phyloP scores from a whole-genome alignment of 345 rosid genomes.

The Salix arbutifolia region DNA sequence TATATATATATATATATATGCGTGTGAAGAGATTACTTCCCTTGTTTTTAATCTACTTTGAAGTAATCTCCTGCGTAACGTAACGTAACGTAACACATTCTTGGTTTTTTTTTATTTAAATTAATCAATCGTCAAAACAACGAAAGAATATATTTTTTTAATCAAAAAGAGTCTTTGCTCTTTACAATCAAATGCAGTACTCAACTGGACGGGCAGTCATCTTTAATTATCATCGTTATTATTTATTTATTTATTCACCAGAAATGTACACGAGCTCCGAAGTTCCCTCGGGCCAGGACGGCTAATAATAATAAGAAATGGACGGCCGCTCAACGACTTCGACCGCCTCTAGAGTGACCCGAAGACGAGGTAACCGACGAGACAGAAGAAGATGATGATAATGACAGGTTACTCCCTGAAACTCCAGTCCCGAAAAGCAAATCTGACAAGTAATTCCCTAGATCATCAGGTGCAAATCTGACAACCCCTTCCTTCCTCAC shows the following conservation, averaged over 20 bases:
- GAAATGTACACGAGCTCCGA: background rate
- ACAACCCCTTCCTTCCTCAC: constrained; percentile 30
- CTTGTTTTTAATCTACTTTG: no score
- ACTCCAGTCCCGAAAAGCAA: constrained; percentile 34
- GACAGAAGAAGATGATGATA: constrained; percentile 14
- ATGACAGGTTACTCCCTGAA: constrained; percentile 37
- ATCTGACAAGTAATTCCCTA: constrained; percentile 52
- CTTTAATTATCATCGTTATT: no score
- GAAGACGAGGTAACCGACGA: constrained; percentile 8
- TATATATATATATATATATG: no score
- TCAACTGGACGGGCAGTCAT: background rate
- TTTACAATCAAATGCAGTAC: background rate
- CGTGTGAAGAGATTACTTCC: no score
- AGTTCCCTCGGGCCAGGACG: background rate
- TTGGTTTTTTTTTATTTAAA: no score
- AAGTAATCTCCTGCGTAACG: no score
- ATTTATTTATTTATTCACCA: background rate
- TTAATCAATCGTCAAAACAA: background rate
- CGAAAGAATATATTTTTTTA: background rate
- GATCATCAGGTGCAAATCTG: constrained; percentile 58
- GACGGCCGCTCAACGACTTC: background rate
- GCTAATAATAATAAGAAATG: background rate
- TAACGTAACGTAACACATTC: no score
- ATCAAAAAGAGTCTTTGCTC: background rate
- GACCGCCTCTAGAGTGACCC: background rate